A percentile compares a stretch with the other conserved stretches of the same genome.
These are phyloP conservation scores for Ottelia alismoides DNA, from an alignment of 106 monocot genomes.

Conservation along the genomic window DNA sequence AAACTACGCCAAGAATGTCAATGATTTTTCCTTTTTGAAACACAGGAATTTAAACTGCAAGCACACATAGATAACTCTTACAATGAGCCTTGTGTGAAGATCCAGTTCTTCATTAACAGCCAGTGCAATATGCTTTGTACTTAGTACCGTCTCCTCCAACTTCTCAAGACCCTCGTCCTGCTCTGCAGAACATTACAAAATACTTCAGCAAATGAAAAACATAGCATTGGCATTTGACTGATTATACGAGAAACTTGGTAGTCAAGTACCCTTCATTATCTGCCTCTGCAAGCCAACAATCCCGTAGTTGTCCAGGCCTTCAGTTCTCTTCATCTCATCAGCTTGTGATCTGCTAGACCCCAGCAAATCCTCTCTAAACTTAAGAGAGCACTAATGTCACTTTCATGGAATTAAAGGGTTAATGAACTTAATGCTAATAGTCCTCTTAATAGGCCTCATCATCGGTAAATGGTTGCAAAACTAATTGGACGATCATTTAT, in stretches of 20 bases:
- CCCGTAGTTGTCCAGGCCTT: constrained; percentile 51
- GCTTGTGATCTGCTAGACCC: constrained; percentile 30
- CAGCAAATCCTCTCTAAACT: constrained; percentile 46
- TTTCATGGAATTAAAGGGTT: no score
- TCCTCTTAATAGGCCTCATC: no score
- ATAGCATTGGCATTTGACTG: no score
- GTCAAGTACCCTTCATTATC: constrained; percentile 18
- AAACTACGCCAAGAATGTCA: neutral
- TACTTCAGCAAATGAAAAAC: no score
- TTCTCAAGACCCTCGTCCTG: constrained; percentile 74
- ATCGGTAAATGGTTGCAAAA: no score
- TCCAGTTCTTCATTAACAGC: constrained; percentile 72
- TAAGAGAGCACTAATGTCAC: no score
- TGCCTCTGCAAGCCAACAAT: constrained; percentile 60
- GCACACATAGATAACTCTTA: constrained; percentile 7
- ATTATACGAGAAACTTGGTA: neutral
- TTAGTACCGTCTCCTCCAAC: constrained; percentile 68
- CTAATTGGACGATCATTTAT: no score
- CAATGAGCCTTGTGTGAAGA: constrained; percentile 71
- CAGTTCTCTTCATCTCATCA: constrained; percentile 45
- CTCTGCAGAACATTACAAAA: constrained; percentile 21
- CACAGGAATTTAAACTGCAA: neutral
- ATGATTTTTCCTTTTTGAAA: neutral
- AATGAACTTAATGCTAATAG: no score
- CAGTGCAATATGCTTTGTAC: constrained; percentile 81